phyloP scores from a whole-genome alignment of 345 rosid species.

The Eucalyptus pumila region DNA sequence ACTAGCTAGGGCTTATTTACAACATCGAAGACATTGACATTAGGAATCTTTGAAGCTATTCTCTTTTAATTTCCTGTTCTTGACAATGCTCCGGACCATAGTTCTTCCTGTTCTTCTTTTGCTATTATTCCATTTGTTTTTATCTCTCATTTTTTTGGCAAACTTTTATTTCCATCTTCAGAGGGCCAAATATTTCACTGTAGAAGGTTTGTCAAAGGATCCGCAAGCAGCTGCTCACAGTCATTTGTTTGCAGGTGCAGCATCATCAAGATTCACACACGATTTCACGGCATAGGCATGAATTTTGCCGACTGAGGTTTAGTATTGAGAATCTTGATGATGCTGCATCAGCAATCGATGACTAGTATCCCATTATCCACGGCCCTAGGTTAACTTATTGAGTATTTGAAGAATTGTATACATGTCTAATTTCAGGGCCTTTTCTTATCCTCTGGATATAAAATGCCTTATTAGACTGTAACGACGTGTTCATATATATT shows the following conservation, averaged over 20 bases:
- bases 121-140: neutral
- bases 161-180: neutral
- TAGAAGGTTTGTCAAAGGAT: neutral
- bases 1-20: neutral
- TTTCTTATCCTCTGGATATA: neutral
- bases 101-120: neutral
- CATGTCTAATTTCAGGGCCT: neutral
- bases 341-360: conserved; percentile 71
- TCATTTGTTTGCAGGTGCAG: conserved; percentile 52
- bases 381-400: neutral
- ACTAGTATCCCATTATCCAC: conserved; percentile 3
- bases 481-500: neutral
- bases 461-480: neutral
- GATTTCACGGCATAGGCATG: neutral
- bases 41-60: neutral
- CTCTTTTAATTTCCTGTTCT: neutral
- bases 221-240: neutral
- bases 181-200: neutral
- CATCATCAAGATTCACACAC: conserved; percentile 40
- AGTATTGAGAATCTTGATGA: conserved; percentile 76
- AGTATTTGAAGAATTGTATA: neutral
- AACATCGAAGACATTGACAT: neutral
- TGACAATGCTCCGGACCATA: neutral
- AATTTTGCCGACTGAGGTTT: neutral
- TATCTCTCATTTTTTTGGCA: neutral